Evolutionary conservation across 495 filamentous ascomycete genomes (phyloP), one percentile per base, ranked within the genome.

Genomic region (Beverwykella pulmonaria): DNA sequence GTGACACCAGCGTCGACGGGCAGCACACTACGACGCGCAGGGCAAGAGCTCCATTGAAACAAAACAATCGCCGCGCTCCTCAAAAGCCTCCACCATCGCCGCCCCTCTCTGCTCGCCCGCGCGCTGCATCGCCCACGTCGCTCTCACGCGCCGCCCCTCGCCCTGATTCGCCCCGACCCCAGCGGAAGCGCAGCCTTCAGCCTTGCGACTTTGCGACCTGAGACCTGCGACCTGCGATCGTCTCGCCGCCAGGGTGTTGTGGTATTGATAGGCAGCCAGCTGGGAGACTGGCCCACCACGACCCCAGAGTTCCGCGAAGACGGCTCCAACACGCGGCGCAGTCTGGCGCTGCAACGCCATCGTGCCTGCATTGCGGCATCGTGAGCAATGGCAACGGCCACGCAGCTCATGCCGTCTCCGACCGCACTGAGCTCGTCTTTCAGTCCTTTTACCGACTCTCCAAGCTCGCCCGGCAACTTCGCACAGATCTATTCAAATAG

Each of bases 391-490:
- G 70, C 70, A 19, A 72, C 70, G 8, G 70, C 53, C 46, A 73
- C 71, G 41, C 73, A 73, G 32, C 69, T 77, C 53, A 78, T 78
- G 76, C 76, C 76, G 36, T 78, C 75, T 15, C 76, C 76, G 8
- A 74, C 75, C 20, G 63, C 55, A 29, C 79, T 88, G 63, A 80
- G 81, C 78, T 85, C 85, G 30, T 73, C 77, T 60, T 89, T 87
- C 75, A 86, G 83, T 48, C 78, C 84, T 44, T 84, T 83, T 68
- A 81, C 81, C 34, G 86, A 89, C 59, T 84, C 84, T 17, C 79
- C 80, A 39, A 78, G 74, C 63, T 84, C 85, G 32, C 82, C 85
- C 47, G 83, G 83, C 15, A 80, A 84, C 15, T 76, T 82, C 53
- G 76, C 63, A 12, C 63, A 69, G 12, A 39, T 63, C 54, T 83